A percentile compares a stretch with the other conserved stretches of the same genome.
These are phyloP conservation scores for Gelatoporia subvermispora DNA, from an alignment of 768 basidiomycete genomes.

Conservation along the genomic window DNA sequence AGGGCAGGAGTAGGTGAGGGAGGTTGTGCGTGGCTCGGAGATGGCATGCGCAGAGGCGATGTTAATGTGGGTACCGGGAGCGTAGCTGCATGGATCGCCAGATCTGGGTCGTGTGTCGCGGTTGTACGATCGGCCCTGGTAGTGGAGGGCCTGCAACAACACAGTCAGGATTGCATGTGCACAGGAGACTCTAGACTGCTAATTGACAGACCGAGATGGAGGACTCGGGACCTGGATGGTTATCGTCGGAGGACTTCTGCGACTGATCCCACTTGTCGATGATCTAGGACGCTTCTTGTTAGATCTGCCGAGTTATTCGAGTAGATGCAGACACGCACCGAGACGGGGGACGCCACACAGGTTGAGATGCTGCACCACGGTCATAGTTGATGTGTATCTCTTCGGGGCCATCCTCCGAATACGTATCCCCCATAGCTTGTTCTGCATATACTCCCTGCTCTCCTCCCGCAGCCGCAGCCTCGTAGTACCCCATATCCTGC, in stretches of 20 bases:
- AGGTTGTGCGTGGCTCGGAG: slow-evolving; percentile 14
- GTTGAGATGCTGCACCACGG: background rate
- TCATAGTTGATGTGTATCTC: no score
- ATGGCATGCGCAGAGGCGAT: slow-evolving; percentile 17
- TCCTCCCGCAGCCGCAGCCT: slow-evolving; percentile 15
- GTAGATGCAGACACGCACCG: slow-evolving; percentile 2
- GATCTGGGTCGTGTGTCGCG: background rate
- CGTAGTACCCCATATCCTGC: slow-evolving; percentile 36
- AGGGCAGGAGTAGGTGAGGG: slow-evolving; percentile 29
- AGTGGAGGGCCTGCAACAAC: background rate
- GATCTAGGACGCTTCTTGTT: background rate
- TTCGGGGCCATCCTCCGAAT: no score
- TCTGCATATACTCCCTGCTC: slow-evolving; percentile 2
- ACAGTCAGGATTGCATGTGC: background rate
- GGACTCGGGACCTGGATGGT: no score
- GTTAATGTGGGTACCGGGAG: slow-evolving; percentile 18
- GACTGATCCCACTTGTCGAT: background rate
- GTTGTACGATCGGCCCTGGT: background rate
- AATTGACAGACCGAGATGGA: no score
- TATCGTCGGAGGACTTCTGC: background rate
- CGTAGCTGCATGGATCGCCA: slow-evolving; percentile 2
- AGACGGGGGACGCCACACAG: slow-evolving; percentile 6
- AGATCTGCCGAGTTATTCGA: background rate
- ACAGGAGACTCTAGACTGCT: no score
- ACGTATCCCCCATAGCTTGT: no score